Base-by-base conservation (phyloP, 306 rosid species). In the Pachyrhizus erosus region DNA sequence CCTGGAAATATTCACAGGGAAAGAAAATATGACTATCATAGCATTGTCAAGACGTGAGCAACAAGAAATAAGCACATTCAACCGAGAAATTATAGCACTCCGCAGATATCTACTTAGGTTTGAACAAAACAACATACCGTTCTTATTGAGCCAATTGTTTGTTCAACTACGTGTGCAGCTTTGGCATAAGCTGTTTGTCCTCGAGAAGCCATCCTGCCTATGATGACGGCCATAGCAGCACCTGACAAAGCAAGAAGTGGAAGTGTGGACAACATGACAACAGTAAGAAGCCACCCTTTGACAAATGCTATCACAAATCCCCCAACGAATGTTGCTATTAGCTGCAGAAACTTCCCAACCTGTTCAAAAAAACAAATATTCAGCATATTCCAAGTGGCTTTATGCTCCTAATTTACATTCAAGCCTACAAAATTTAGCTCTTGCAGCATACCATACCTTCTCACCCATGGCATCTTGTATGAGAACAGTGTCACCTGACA, bases 381-480 rank as follows among this genome's bases (percentile, higher is more conserved):
- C 7, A 2, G 7, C 40, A 1, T 1, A 27, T 1, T 27, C 3
- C 33, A 71, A 33, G 2, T 51, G 67, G 21, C 21, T 26, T 49
- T 34, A 2, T 34, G 3, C 5, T 34, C 2, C 39, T 34, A 43
- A 10, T 43, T 11, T 43, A 15, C 45, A 40, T 40, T 7, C 45
- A 40, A 40, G 11, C 9, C 60, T 15, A 52, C 23, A 52, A 0
- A 52, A 0, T 49, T 11, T 1, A 49, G 20, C 55, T 49, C 7
- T 14, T 14, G 20, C 20, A 17, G 55, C 7, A 15, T 14, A 4
- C n/a, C n/a, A n/a, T 86, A 93, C 97, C 92, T 93, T 93, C 84
- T 93, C 97, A 1, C 97, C 98, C 93, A 89, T 86, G 75, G 98
- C 96, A 29, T 90, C 96, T 88, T 91, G 97, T 72, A 93, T 91